Evolutionary conservation across 257 asterid genomes (phyloP).

Genomic region (Cinchona pubescens): DNA sequence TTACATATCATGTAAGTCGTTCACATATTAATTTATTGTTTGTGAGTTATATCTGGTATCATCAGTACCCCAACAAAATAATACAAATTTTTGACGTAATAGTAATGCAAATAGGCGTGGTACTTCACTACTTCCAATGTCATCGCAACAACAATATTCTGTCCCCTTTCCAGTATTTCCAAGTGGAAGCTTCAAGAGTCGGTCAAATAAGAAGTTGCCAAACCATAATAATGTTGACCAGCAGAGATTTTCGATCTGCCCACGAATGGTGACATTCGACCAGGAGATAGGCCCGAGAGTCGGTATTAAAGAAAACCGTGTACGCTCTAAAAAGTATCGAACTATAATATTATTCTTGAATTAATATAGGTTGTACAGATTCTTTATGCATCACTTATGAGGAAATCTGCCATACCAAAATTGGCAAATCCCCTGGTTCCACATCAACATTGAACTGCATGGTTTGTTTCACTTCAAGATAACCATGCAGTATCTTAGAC

Average conservation of each 20-base stretch:
- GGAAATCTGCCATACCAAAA: neutral
- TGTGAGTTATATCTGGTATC: no score
- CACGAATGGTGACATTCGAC: neutral
- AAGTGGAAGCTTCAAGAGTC: neutral
- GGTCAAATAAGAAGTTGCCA: constrained; percentile 5
- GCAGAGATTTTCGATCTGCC: neutral
- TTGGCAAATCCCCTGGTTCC: neutral
- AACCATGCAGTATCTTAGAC: neutral
- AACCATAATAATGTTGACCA: neutral
- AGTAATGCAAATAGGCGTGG: no score
- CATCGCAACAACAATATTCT: neutral
- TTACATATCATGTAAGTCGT: no score
- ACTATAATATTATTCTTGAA: neutral
- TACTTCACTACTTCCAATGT: neutral
- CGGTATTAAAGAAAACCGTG: neutral
- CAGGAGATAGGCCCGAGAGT: no score
- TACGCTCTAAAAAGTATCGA: neutral
- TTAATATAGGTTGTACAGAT: neutral
- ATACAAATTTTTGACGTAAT: no score
- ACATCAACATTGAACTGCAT: neutral
- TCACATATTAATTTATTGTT: no score
- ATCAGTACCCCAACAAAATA: no score
- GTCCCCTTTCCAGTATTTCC: neutral
- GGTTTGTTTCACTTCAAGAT: neutral
- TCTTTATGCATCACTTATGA: neutral